A percentile compares a stretch with the other conserved stretches of the same genome.
Conservation (phyloP, 352 stramenopile species). For the Globisporangium emineosum region DNA sequence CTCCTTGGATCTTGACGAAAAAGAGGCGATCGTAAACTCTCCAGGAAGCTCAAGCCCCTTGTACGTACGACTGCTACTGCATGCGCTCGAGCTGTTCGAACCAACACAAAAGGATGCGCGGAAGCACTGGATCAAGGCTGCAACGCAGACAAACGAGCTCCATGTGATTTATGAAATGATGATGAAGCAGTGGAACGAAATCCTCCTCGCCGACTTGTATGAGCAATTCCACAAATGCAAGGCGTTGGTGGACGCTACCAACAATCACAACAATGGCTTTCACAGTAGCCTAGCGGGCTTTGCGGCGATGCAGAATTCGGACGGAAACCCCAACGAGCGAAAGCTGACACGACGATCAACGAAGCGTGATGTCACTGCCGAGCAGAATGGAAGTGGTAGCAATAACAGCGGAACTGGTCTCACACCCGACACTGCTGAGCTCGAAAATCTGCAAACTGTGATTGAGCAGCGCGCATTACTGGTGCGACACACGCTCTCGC, state of each 20-base stretch:
- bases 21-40: conserved; percentile 37
- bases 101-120: conserved; percentile 22
- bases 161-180: conserved; percentile 59
- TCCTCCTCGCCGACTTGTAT: conserved; percentile 57
- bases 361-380: conserved; percentile 5
- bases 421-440: conserved; percentile 28
- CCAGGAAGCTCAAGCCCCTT: conserved; percentile 67
- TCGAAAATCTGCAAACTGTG: conserved; percentile 44
- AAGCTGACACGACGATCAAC: conserved; percentile 12
- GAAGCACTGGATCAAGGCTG: conserved; percentile 43
- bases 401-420: not conserved
- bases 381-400: not conserved
- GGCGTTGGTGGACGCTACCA: conserved; percentile 3
- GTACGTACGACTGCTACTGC: conserved; percentile 60
- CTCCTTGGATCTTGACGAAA: conserved; percentile 34
- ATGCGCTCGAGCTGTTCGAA: conserved; percentile 54
- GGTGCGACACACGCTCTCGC: conserved; percentile 66
- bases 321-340: not conserved
- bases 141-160: conserved; percentile 36
- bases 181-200: conserved; percentile 74
- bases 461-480: conserved; percentile 74
- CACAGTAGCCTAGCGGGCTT: not conserved
- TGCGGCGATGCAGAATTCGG: not conserved
- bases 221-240: conserved; percentile 33
- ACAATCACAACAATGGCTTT: not conserved